Evolutionary conservation across 331 rosid species (phyloP).

Genomic region (Stylosanthes scabra): DNA sequence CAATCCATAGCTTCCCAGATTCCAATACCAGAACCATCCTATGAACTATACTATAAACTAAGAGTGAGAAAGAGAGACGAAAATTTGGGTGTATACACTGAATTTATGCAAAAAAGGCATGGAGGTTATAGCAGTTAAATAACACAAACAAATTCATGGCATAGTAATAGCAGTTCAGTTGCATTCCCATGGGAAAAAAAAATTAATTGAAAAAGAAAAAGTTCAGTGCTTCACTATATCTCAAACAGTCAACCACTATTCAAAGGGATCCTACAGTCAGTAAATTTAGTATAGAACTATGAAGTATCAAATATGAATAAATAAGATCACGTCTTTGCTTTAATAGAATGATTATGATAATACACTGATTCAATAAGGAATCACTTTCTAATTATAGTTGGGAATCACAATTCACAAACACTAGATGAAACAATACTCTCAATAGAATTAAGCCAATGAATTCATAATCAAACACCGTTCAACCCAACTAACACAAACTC

Average conservation of each 20-base stretch:
- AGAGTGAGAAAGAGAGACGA: neutral
- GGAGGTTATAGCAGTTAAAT: slow-evolving; percentile 15
- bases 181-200: neutral
- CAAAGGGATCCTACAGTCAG: slow-evolving; percentile 1
- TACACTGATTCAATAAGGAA: neutral
- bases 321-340: neutral
- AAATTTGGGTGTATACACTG: neutral
- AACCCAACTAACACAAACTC: neutral
- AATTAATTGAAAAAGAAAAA: too few species aligned
- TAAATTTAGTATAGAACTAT: neutral
- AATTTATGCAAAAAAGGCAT: neutral
- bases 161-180: neutral
- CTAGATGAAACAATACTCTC: neutral
- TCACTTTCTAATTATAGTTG: neutral
- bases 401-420: neutral
- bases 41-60: slow-evolving; percentile 7
- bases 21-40: slow-evolving; percentile 20
- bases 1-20: neutral
- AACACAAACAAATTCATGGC: neutral
- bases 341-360: neutral
- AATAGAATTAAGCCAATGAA: neutral
- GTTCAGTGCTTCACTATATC: too few species aligned
- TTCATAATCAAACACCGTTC: slow-evolving; percentile 1
- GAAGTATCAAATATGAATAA: neutral
- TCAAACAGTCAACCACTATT: neutral